Base-by-base conservation (phyloP, 1,139 yeast genomes). In the Saccharomyces hybrid region DNA sequence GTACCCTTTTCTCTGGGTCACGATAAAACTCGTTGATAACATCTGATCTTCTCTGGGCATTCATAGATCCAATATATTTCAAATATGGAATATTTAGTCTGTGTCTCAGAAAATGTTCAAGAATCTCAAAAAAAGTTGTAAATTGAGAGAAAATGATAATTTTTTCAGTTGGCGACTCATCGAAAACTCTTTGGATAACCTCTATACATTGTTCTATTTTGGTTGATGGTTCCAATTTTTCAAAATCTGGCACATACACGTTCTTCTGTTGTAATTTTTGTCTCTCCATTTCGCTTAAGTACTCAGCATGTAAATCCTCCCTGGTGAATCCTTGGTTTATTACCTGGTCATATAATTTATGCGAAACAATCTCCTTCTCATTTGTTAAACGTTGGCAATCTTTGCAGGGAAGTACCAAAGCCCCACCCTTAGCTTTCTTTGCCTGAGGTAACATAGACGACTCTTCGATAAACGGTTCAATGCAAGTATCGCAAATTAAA, bases 91-190 rank as follows among this genome's bases (percentile, higher is more conserved):
- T 76, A 1, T 75, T 70, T 28, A 77, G 71, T 16, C 76, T 71
- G 47, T 56, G 64, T 4, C 73, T 71, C 28, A 93, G 73, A 16
- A 83, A 80, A 50, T 83, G 73, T 50, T 79, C 78, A 67, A 93
- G 71, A 32, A 93, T 70, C 58, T 86, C 93, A 66, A 93, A 84
- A 63, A 88, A 78, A 1, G 84, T 74, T 1, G 95, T 86, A 71
- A 93, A 93, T 62, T 89, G 96, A 0, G 96, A 86, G 64, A 93
- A 93, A 1, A 93, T 75, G 55, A 93, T 80, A 9, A 86, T 72
- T 65, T 87, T 86, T 57, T 86, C 93, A 47, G 73, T 78, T 0
- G 81, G 78, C 47, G 73, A 66, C 3, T 73, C 69, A 0, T 55
- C 57, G 48, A 74, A 67, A 19, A 86, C 79, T 2, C 75, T 69